phyloP scores from a whole-genome alignment of 2,329 filamentous ascomycete genomes.

The Aspergillus floridensis region DNA sequence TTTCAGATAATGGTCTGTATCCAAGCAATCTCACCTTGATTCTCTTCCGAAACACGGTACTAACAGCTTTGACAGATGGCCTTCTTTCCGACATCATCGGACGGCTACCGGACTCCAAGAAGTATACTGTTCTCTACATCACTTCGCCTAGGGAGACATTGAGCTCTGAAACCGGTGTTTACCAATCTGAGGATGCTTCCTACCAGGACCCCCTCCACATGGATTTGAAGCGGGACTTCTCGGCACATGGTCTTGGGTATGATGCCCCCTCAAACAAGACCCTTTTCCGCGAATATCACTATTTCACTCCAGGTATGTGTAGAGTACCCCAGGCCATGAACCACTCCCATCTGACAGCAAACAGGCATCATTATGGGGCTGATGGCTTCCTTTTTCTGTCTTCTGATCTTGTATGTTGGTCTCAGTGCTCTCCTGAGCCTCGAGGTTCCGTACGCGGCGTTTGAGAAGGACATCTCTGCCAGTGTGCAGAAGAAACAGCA shows the following conservation, averaged over 20 bases:
- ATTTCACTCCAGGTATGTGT: constrained; percentile 73
- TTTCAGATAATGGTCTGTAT: constrained; percentile 44
- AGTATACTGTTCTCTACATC: constrained; percentile 74
- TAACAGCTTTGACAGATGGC: constrained; percentile 37
- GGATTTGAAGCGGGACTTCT: constrained; percentile 69
- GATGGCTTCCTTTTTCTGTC: constrained; percentile 65
- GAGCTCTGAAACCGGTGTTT: constrained; percentile 42
- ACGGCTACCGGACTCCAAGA: constrained; percentile 48
- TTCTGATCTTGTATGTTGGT: constrained; percentile 76
- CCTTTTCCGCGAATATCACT: constrained; percentile 87
- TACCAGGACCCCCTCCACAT: constrained; percentile 60
- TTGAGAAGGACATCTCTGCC: constrained; percentile 95
- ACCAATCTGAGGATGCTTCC: constrained; percentile 62
- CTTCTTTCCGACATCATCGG: constrained; percentile 49
- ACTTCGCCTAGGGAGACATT: constrained; percentile 56
- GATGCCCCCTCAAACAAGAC: constrained; percentile 41
- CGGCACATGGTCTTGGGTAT: constrained; percentile 29
- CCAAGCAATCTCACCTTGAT: not conserved
- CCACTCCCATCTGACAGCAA: constrained; percentile 5
- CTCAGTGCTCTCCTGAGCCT: constrained; percentile 74
- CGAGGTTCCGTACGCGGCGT: constrained; percentile 88
- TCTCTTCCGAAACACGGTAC: constrained; percentile 5
- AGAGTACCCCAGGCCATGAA: not conserved
- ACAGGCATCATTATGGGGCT: constrained; percentile 87
- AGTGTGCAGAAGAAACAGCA: constrained; percentile 79